phyloP scores from a whole-genome alignment of 1,284 basidiomycete genomes.

The Mycena citricolor region DNA sequence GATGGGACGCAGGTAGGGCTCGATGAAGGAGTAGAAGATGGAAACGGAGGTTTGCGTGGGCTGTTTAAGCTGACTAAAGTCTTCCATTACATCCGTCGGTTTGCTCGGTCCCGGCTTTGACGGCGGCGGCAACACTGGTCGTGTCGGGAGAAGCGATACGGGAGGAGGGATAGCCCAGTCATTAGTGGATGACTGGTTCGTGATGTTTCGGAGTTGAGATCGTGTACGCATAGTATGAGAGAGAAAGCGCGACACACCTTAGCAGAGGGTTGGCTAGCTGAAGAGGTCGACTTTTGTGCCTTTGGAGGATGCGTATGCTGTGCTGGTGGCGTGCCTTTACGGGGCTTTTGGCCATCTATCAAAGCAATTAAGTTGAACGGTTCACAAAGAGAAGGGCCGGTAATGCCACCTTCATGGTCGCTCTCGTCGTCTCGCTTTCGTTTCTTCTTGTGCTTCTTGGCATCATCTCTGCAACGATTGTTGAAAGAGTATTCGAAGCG shows the following conservation, averaged over 20 bases:
- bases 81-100: conserved; percentile 79
- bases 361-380: conserved; percentile 6
- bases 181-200: conserved; percentile 39
- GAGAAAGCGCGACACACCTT: conserved; percentile 51
- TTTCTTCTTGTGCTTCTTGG: conserved; percentile 83
- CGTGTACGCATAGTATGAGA: conserved; percentile 10
- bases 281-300: conserved; percentile 48
- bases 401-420: conserved; percentile 61
- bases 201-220: conserved; percentile 10
- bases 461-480: conserved; percentile 42
- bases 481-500: conserved; percentile 6
- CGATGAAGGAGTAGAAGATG: conserved; percentile 83
- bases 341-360: conserved; percentile 52
- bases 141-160: conserved; percentile 55
- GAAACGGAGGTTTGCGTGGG: conserved; percentile 62
- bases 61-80: conserved; percentile 82
- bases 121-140: conserved; percentile 65
- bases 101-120: conserved; percentile 79
- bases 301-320: conserved; percentile 45
- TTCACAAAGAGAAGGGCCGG: conserved; percentile 5
- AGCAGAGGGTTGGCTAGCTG: conserved; percentile 41
- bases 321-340: conserved; percentile 57
- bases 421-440: conserved; percentile 79
- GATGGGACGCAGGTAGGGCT: conserved; percentile 82
- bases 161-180: conserved; percentile 59